phyloP scores from a whole-genome alignment of 495 filamentous ascomycete species.

The Penicillium coffeae region DNA sequence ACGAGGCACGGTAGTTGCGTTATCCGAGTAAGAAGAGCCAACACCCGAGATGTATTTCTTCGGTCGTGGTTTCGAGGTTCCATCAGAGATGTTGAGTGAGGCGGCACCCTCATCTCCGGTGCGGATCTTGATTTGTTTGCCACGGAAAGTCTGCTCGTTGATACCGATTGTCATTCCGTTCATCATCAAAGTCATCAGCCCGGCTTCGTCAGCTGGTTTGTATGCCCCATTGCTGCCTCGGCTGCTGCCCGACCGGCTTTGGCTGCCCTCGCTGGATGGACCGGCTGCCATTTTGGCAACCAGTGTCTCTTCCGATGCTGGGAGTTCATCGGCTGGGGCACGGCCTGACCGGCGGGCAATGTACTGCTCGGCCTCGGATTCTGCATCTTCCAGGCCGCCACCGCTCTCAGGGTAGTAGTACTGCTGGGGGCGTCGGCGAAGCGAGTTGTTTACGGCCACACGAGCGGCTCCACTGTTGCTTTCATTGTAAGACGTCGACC shows the following conservation, averaged over 20 bases:
- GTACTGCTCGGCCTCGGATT: constrained; percentile 37
- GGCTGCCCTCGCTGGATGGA: constrained; percentile 39
- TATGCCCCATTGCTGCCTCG: constrained; percentile 36
- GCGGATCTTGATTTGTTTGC: constrained; percentile 42
- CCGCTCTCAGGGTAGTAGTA: constrained; percentile 27
- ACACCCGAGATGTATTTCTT: constrained; percentile 35
- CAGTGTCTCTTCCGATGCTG: constrained; percentile 35
- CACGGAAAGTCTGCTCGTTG: constrained; percentile 31
- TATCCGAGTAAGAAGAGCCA: constrained; percentile 29
- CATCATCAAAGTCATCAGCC: constrained; percentile 41
- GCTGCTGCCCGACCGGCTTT: constrained; percentile 44
- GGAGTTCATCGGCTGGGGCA: constrained; percentile 15
- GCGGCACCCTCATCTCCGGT: constrained; percentile 36
- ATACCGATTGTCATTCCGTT: constrained; percentile 44
- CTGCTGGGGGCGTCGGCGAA: constrained; percentile 26
- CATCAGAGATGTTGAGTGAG: constrained; percentile 36
- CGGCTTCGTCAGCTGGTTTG: constrained; percentile 27
- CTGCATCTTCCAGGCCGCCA: constrained; percentile 21
- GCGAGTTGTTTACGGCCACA: constrained; percentile 32
- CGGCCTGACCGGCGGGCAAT: constrained; percentile 33
- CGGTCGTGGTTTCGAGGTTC: constrained; percentile 20
- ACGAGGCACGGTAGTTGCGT: constrained; percentile 25
- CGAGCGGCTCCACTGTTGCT: constrained; percentile 26
- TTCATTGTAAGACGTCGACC: constrained; percentile 33
- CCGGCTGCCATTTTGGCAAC: constrained; percentile 28